Evolutionary conservation across 2,329 filamentous ascomycete genomes (phyloP), one percentile per base, ranked within the genome.

Genomic region (Colletotrichum tamarilloi): DNA sequence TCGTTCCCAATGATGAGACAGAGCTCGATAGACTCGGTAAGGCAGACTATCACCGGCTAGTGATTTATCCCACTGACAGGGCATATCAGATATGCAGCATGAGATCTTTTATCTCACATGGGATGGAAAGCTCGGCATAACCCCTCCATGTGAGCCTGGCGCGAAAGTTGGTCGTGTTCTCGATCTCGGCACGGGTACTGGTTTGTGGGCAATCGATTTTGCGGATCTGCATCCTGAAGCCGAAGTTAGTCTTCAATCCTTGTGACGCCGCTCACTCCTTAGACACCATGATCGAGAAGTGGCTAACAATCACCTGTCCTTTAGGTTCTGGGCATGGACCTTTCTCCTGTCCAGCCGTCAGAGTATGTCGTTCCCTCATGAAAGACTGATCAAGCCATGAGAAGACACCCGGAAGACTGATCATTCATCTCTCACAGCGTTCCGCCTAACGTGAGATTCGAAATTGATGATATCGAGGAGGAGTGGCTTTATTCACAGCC

Each of bases 71-170:
- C 8, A 38, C 57, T 14, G 5, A 5, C 16, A 12, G 14, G 3
- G 3, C 7, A 1, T 5, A 9, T 3, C 14, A 78, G 87, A 90
- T 72, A 79, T 88, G 75, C 86, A 88, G 76, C 87, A 90, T 78
- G 84, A 89, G 76, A 84, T 90, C 77, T 85, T 86, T 77, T 86
- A 84, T 56, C 70, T 87, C 62, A 76, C 87, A 32, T 82, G 86
- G 56, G 80, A 83, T 46, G 65, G 65, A 11, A 60, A 49, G 28
- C 70, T 58, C 9, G 67, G 70, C 30, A 22, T 60, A 2, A 38
- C 64, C 1, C 52, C 59, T 14, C 65, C 60, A 19, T 64, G 63
- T 52, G 60, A 73, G 7, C 76, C 68, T 11, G 72, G 68, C 8
- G 68, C 78, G 7, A 66, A 55, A 28, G 60, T 71, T 42, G 58